Evolutionary conservation across 2,329 filamentous ascomycete species (phyloP).

Genomic region (Sphaerulina musiva): DNA sequence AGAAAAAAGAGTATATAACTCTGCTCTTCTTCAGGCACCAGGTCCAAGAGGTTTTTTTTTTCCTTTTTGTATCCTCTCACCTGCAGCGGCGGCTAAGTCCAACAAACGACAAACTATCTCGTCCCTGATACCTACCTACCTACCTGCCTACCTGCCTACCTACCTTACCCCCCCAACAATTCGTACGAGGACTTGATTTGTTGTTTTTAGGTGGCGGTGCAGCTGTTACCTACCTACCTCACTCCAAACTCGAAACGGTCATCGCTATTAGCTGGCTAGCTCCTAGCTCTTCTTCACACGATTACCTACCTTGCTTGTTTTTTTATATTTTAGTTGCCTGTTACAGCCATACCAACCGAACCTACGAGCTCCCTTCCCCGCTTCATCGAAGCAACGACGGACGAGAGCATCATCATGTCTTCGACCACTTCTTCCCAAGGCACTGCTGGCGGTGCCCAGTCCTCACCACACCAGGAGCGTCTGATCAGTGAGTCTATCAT

Average conservation of each 20-base stretch:
- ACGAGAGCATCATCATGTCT: slow-evolving; percentile 12
- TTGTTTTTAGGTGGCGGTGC: slow-evolving; percentile 5
- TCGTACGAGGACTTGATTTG: slow-evolving; percentile 21
- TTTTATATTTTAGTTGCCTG: background rate
- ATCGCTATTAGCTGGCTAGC: slow-evolving; percentile 19
- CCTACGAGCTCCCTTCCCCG: background rate
- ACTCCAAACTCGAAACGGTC: background rate
- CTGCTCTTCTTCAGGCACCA: slow-evolving; percentile 11
- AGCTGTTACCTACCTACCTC: slow-evolving; percentile 11
- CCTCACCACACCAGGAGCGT: slow-evolving; percentile 29
- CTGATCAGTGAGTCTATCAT: slow-evolving; percentile 29
- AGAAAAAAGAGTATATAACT: slow-evolving; percentile 16
- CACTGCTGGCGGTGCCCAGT: slow-evolving; percentile 11
- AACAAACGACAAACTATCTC: slow-evolving; percentile 12
- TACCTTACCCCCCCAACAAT: slow-evolving; percentile 11
- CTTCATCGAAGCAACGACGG: background rate
- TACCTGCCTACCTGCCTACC: too few relatives aligned
- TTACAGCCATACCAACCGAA: background rate
- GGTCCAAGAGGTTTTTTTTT: slow-evolving; percentile 5
- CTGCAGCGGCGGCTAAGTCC: slow-evolving; percentile 23
- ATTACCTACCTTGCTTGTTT: background rate
- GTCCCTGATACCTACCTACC: slow-evolving; percentile 21
- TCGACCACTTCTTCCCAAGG: slow-evolving; percentile 18
- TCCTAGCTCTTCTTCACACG: slow-evolving; percentile 3
- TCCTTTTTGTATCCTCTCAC: slow-evolving; percentile 19